Percentiles rank a stretch among this genome's conserved stretches.
Conservation (phyloP, 805 yeast genomes). For the Sugiyamaella qingdaonensis region DNA sequence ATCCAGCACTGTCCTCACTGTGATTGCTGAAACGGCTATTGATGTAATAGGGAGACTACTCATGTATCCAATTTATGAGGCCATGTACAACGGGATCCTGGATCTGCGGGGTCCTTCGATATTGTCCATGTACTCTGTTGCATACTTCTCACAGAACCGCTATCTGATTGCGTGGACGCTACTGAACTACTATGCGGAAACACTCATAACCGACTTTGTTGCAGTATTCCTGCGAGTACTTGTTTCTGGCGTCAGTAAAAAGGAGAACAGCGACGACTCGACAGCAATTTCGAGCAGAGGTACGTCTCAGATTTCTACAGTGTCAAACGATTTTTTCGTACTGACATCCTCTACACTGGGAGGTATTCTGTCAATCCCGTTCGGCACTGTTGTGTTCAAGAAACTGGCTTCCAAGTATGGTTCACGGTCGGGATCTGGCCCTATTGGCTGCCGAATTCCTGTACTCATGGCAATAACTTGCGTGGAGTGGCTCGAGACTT, state of each 20-base stretch:
- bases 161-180: not conserved
- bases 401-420: constrained; percentile 7
- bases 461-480: constrained; percentile 1
- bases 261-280: not conserved
- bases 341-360: constrained; percentile 1
- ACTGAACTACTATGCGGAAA: not conserved
- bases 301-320: not conserved
- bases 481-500: constrained; percentile 12
- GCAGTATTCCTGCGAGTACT: not conserved
- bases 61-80: constrained; percentile 6
- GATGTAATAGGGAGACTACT: not conserved
- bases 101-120: not conserved
- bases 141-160: not conserved
- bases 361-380: constrained; percentile 9
- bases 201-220: not conserved
- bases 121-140: constrained; percentile 4
- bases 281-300: not conserved
- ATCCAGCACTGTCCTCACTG: not conserved
- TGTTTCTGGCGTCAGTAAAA: not conserved
- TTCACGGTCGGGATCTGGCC: not conserved
- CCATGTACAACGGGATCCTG: not conserved
- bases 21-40: not conserved
- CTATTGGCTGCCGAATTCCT: not conserved
- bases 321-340: not conserved
- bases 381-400: constrained; percentile 6